Base-by-base conservation (phyloP, 2,329 filamentous ascomycete genomes). In the Xylariaceae sp. region DNA sequence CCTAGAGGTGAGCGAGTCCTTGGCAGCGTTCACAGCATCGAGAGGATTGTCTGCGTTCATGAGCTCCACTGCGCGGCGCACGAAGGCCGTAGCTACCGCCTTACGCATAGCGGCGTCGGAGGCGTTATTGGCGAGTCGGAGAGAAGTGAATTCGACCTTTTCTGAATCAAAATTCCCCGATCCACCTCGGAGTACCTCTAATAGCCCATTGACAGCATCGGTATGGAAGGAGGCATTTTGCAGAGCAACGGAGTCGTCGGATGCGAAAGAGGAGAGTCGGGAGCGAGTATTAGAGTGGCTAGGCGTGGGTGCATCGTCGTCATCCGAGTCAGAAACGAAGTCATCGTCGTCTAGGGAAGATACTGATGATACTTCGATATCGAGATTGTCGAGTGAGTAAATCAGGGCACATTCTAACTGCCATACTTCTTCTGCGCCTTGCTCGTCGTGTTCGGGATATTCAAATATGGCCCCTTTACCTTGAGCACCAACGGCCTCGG, bases 121-220 rank as follows among this genome's bases (percentile, higher is more conserved):
- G 2, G 94, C 94, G 62, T 97, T 90, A 62, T 88, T 89, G 47
- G 86, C 87, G 68, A 99, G 89, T 11, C 92, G 86, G n/a, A 97
- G 77, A 42, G 90, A 89, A 75, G 91, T 95, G 55, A 99, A 87
- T 67, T 99, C 94, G 32, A 97, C 81, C 66, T 92, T 90, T 44
- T 82, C 81, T 2, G 76, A 77, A 62, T 96, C 91, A 56, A 95
- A 94, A 65, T 95, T 89, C 11, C 83, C 81, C 12, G 82, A 80
- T 11, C 84, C 82, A 18, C 85, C 86, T 45, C 87, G 85, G 39
- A 97, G 77, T 19, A 90, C 88, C 62, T 96, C 91, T 54, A 91
- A 79, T n/a, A 97, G 80, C 53, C 89, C 92, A 56, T 85, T 78
- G 3, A 92, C 88, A 22, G 92, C 92, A 63, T 96, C 92, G 53